A percentile compares a stretch with the other conserved stretches of the same genome.
phyloP scores from a whole-genome alignment of 2,329 filamentous ascomycete species.

The Samsoniella hepiali region DNA sequence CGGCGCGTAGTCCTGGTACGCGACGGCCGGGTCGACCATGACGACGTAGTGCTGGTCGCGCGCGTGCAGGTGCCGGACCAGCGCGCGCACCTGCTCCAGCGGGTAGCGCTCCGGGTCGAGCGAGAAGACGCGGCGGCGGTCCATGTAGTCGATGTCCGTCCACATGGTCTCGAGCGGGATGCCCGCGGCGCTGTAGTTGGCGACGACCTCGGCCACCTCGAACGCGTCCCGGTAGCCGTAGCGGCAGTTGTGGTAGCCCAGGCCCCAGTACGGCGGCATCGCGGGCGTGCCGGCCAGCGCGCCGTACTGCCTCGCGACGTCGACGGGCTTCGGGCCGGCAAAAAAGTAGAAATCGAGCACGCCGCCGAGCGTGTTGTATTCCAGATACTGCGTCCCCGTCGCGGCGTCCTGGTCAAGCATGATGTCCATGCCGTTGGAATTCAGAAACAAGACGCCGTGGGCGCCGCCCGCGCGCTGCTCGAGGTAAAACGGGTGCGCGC shows the following conservation, averaged over 20 bases:
- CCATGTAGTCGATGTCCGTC: slow-evolving; percentile 45
- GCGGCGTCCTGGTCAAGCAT: slow-evolving; percentile 59
- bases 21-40: slow-evolving; percentile 73
- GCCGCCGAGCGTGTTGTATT: slow-evolving; percentile 78
- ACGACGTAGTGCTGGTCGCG: slow-evolving; percentile 68
- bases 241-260: slow-evolving; percentile 76
- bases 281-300: slow-evolving; percentile 65
- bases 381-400: slow-evolving; percentile 61
- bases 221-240: slow-evolving; percentile 71
- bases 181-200: slow-evolving; percentile 61
- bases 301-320: slow-evolving; percentile 70
- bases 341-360: slow-evolving; percentile 81
- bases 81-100: slow-evolving; percentile 55
- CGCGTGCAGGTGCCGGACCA: slow-evolving; percentile 64
- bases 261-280: slow-evolving; percentile 77
- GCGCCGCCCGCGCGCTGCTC: slow-evolving; percentile 50
- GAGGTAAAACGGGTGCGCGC: slow-evolving; percentile 73
- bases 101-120: slow-evolving; percentile 63
- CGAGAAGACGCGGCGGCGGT: slow-evolving; percentile 50
- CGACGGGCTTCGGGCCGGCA: slow-evolving; percentile 64
- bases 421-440: slow-evolving; percentile 73
- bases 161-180: slow-evolving; percentile 60
- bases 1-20: slow-evolving; percentile 51
- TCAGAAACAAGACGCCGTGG: slow-evolving; percentile 77
- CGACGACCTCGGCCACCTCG: slow-evolving; percentile 62